Evolutionary conservation across 495 filamentous ascomycete species (phyloP), one percentile per base, ranked within the genome.

Genomic region (Aspergillus taichungensis): DNA sequence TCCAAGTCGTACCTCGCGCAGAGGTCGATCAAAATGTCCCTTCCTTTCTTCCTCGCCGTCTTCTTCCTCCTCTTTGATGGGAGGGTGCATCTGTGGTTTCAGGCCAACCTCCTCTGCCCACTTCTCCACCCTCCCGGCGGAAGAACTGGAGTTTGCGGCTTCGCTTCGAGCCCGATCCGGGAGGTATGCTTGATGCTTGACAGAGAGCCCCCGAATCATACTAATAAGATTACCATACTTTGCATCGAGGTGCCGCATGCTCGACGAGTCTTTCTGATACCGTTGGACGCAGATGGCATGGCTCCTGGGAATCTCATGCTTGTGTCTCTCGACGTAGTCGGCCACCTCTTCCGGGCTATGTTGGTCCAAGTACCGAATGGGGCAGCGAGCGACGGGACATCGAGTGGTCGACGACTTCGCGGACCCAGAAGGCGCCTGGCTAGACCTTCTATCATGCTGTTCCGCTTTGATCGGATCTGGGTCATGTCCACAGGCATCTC

Each of bases 341-440:
- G 88, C 89, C 38, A 95, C 80, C 61, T 95, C 89, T 69, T 94
- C 87, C 1, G 89, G 88, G 1, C 86, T 86, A 59, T 94, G 87
- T 60, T 94, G 82, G 56, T 94, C 82, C 49, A 95, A 66, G 59
- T 82, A 94, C 30, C 89, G 83, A 49, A 95, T 95, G 1, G 89
- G 89, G 62, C 89, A 95, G 56, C 83, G 81, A 29, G 79, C 72
- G 45, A 95, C 89, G 1, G 88, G 89, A 63, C 89, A 95, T 57
- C 77, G 83, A 30, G 72, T 59, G 7, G 61, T 63, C 3, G 77
- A 77, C 10, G 75, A 74, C 29, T 68, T 62, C 14, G 71, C 71
- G 1, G 78, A 79, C 3, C 12, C 9, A 42, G 60, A 60, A 12
- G 59, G 55, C 5, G 59, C 55, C n/a, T 54, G 59, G 37, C 60